Conservation (phyloP, 2,329 filamentous ascomycete species). For the Aulographum hederae region DNA sequence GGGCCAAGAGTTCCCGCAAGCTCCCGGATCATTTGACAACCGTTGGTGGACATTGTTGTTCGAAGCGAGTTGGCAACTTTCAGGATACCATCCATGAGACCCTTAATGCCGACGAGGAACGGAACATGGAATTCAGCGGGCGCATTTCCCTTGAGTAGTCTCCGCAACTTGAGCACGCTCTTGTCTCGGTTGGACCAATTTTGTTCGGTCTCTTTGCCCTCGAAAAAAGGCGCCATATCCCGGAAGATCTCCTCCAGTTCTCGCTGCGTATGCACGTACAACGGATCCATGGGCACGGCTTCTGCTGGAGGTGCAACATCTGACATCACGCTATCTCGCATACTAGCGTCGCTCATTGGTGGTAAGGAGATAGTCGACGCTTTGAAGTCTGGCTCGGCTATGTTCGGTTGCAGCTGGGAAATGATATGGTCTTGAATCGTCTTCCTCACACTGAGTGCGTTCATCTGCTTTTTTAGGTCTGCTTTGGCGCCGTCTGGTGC, state of each 20-base stretch:
- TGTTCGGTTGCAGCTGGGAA: slow-evolving; percentile 38
- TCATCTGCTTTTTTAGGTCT: slow-evolving; percentile 73
- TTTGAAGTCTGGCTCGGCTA: slow-evolving; percentile 12
- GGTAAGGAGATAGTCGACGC: slow-evolving; percentile 22
- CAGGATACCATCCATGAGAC: slow-evolving; percentile 68
- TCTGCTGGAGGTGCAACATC: slow-evolving; percentile 46
- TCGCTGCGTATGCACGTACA: slow-evolving; percentile 65
- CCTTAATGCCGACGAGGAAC: slow-evolving; percentile 54
- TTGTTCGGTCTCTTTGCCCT: slow-evolving; percentile 74
- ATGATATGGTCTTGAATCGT: slow-evolving; percentile 72
- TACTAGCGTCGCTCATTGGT: slow-evolving; percentile 16
- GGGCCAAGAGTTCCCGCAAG: slow-evolving; percentile 59
- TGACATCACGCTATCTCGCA: slow-evolving; percentile 23
- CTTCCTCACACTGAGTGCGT: slow-evolving; percentile 67
- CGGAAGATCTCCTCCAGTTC: slow-evolving; percentile 79
- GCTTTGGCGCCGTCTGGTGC: slow-evolving; percentile 72
- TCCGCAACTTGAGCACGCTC: slow-evolving; percentile 55
- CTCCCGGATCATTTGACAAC: slow-evolving; percentile 70
- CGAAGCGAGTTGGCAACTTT: slow-evolving; percentile 69
- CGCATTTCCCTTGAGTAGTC: slow-evolving; percentile 68
- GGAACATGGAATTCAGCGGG: slow-evolving; percentile 54
- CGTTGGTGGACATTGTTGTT: slow-evolving; percentile 79
- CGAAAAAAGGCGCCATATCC: slow-evolving; percentile 66
- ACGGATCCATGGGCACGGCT: slow-evolving; percentile 54
- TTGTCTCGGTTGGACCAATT: slow-evolving; percentile 86